These are phyloP conservation scores for Pseudopyricularia javanii DNA, from an alignment of 2,329 filamentous ascomycete genomes.

Conservation along the genomic window DNA sequence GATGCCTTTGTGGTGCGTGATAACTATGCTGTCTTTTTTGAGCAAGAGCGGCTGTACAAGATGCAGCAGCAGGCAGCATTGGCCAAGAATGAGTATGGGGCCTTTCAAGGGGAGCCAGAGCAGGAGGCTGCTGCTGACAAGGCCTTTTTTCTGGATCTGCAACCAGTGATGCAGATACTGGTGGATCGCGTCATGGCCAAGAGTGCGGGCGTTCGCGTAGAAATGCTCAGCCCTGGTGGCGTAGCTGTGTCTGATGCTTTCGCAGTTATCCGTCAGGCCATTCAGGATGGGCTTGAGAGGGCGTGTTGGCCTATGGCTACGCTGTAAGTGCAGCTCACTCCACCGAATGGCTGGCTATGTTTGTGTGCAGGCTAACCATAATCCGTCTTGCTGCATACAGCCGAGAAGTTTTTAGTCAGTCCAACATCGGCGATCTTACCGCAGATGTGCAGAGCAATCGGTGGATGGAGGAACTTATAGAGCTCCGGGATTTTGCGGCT, in stretches of 20 bases:
- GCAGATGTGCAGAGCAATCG: neutral
- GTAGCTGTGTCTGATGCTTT: neutral
- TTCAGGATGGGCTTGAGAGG: conserved; percentile 1
- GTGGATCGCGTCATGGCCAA: neutral
- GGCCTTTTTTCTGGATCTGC: neutral
- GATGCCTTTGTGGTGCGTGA: conserved; percentile 20
- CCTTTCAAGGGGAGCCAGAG: neutral
- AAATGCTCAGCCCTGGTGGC: neutral
- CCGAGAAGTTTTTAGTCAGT: conserved; percentile 4
- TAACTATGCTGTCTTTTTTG: conserved; percentile 21
- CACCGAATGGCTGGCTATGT: too few species aligned
- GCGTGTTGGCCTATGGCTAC: conserved; percentile 7
- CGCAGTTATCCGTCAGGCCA: neutral
- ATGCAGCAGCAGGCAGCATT: neutral
- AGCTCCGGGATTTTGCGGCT: neutral
- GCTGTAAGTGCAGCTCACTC: neutral
- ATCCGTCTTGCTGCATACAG: neutral
- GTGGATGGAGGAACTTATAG: neutral
- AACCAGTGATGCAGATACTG: neutral
- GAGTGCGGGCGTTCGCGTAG: neutral
- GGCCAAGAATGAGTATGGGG: neutral
- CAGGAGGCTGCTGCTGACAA: neutral
- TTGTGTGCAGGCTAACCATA: neutral
- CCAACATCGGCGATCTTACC: conserved; percentile 1
- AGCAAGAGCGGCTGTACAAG: neutral